phyloP scores from a whole-genome alignment of 148 eudicot genomes.

The Euryodendron excelsum region DNA sequence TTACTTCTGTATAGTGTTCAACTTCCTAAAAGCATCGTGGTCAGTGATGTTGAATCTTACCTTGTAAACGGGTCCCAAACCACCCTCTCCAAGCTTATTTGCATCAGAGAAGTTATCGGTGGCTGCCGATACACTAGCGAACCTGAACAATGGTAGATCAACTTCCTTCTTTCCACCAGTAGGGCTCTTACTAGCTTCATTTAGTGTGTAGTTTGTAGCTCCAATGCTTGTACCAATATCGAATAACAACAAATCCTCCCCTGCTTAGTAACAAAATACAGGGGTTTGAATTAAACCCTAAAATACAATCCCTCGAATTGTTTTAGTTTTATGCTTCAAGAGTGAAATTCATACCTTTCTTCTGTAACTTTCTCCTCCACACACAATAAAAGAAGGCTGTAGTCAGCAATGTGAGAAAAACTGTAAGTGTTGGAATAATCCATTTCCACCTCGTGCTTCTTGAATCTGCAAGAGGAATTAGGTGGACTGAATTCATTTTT shows the following conservation, averaged over 20 bases:
- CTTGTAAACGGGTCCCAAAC: conserved; percentile 13
- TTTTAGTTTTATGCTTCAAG: not conserved
- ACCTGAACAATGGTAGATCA: conserved; percentile 1
- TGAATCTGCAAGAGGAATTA: not conserved
- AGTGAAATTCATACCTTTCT: not conserved
- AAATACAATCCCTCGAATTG: not conserved
- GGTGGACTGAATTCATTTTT: not conserved
- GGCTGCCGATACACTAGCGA: not conserved
- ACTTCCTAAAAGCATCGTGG: not conserved
- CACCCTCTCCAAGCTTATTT: conserved; percentile 11
- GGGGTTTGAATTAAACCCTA: too few species aligned
- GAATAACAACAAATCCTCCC: not conserved
- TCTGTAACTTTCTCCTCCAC: conserved; percentile 1
- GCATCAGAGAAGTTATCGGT: not conserved
- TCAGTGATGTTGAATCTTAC: not conserved
- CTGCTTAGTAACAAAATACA: not conserved
- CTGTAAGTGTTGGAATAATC: not conserved
- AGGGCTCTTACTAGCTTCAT: not conserved
- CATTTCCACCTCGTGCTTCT: conserved; percentile 1
- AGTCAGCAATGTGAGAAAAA: not conserved
- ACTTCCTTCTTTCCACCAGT: not conserved
- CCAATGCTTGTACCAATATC: conserved; percentile 3
- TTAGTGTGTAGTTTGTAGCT: not conserved
- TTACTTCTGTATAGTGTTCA: not conserved
- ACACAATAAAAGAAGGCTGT: not conserved